These are phyloP conservation scores for Alloteropsis semialata DNA, from an alignment of 176 grass and related monocot genomes.

Conservation along the genomic window DNA sequence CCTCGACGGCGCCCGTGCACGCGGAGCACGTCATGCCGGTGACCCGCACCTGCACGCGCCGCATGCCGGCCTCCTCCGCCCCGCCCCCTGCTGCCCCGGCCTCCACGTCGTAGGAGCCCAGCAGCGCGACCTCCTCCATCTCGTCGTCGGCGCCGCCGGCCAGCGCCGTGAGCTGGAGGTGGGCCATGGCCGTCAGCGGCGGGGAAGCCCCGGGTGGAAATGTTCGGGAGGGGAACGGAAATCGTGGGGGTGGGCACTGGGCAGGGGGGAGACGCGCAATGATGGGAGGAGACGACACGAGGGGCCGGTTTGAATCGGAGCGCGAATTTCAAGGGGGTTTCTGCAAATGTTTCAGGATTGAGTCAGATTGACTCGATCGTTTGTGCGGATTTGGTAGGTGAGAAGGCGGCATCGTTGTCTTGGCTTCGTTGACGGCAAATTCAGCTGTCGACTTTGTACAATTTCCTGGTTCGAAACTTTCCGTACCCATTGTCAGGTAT, in stretches of 20 bases:
- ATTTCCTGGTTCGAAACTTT: no score
- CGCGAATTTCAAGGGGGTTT: neutral
- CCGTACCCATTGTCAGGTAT: no score
- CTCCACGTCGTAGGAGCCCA: constrained; percentile 62
- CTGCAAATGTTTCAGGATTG: neutral
- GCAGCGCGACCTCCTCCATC: constrained; percentile 82
- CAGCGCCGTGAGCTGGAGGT: constrained; percentile 68
- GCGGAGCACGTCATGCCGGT: constrained; percentile 96
- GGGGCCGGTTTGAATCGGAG: neutral
- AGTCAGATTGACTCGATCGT: neutral
- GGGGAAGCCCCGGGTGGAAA: neutral
- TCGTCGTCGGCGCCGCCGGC: constrained; percentile 42
- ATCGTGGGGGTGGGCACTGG: neutral
- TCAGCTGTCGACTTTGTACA: neutral
- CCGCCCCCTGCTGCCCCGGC: neutral
- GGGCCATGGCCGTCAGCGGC: constrained; percentile 39
- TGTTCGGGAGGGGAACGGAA: constrained; percentile 8
- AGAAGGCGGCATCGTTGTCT: neutral
- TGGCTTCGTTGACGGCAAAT: neutral
- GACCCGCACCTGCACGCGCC: constrained; percentile 70
- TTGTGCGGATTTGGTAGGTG: neutral
- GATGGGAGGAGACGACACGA: neutral
- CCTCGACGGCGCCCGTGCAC: constrained; percentile 79
- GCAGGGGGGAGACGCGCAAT: neutral
- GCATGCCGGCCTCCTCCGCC: constrained; percentile 36